Evolutionary conservation across 306 rosid genomes (phyloP), one percentile per base, ranked within the genome.

Genomic region (Fragaria nilgerrensis): DNA sequence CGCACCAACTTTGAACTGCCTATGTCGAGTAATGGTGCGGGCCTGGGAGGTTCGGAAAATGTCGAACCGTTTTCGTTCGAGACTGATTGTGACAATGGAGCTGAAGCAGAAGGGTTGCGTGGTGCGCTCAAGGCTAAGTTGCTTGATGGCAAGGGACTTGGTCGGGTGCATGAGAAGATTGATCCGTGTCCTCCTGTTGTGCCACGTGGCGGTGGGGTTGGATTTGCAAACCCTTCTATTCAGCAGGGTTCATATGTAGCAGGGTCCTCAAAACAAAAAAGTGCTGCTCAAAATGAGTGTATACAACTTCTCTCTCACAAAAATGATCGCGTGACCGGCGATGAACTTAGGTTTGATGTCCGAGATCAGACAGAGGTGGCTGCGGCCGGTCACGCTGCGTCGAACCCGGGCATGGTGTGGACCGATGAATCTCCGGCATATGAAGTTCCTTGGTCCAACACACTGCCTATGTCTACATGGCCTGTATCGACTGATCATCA

Each of bases 81-180:
- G 75, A 89, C 83, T 9, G 80, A 8, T 0, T 64, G 83, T 69
- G 87, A 70, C 25, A 61, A 78, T 12, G 85, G 79, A 19, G 45
- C 61, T 3, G 87, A 79, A 48, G 81, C 68, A 1, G 85, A 84
- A 7, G 89, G 90, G 15, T 85, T 92, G 53, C 71, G 82, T 9
- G 93, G 96, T 43, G 93, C 93, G n/a, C 92, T 90, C 44, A 86
- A 69, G 72, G 90, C 90, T 7, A 92, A 90, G 68, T 74, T 92
- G 43, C 70, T 65, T 29, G 92, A 88, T 66, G 81, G 77, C 66
- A 84, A 84, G 44, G 74, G 49, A 7, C 47, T 56, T 69, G 76
- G 47, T 74, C 65, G 32, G 14, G 79, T 15, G 72, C 68, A 70
- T 58, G 50, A 70, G 7, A 79, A 79, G 72, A 79, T 68, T 68